Evolutionary conservation across 768 basidiomycete species (phyloP).

Genomic region (Collybiopsis confluens): DNA sequence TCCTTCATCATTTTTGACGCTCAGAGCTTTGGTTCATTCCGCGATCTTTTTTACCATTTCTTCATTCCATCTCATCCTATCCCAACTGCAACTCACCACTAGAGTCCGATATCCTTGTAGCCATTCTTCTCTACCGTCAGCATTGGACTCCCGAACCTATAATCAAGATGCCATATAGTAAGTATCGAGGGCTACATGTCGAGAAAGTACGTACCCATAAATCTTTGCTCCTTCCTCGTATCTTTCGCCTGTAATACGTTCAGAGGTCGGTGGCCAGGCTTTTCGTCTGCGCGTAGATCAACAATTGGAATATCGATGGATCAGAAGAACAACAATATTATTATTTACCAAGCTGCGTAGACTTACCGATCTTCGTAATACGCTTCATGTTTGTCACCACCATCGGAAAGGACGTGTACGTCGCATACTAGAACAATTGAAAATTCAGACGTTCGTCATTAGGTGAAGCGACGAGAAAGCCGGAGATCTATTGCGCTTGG

Average conservation of each 20-base stretch:
- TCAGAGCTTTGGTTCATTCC: too few relatives aligned
- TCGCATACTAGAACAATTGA: conserved; percentile 9
- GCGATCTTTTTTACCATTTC: too few relatives aligned
- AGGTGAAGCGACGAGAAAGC: not conserved
- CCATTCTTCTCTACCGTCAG: conserved; percentile 7
- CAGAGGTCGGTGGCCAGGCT: conserved; percentile 13
- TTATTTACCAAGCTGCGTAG: not conserved
- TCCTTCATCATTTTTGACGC: too few relatives aligned
- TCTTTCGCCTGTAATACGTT: conserved; percentile 11
- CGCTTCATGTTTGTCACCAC: conserved; percentile 8
- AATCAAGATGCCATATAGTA: not conserved
- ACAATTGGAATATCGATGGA: not conserved
- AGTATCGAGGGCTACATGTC: not conserved
- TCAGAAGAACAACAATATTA: not conserved
- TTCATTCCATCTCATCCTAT: too few relatives aligned
- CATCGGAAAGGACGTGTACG: conserved; percentile 10
- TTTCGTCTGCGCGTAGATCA: conserved; percentile 12
- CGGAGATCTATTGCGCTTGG: too few relatives aligned
- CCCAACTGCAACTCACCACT: too few relatives aligned
- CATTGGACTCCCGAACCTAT: conserved; percentile 13
- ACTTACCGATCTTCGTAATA: conserved; percentile 12
- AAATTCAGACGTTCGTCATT: not conserved
- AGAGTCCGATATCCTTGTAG: conserved; percentile 11
- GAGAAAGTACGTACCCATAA: conserved; percentile 9
- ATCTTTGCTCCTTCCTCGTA: conserved; percentile 12